Evolutionary conservation across 116 monocot genomes (phyloP).

Genomic region (Dioscorea cayenensis): DNA sequence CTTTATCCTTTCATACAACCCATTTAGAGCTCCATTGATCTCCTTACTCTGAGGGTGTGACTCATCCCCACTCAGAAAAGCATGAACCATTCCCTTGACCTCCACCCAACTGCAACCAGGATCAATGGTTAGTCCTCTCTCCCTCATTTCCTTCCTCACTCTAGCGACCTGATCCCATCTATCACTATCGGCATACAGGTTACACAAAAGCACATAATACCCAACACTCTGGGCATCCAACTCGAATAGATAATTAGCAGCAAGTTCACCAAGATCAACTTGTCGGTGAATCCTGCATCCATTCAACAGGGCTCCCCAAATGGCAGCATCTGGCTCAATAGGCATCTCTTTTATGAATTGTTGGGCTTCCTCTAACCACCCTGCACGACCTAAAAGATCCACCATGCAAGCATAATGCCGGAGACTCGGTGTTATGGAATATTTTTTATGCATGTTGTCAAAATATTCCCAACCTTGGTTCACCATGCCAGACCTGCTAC

Average conservation of each 20-base stretch:
- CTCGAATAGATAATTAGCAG: conserved; percentile 28
- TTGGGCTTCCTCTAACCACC: conserved; percentile 37
- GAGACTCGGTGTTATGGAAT: conserved; percentile 41
- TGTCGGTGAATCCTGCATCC: conserved; percentile 40
- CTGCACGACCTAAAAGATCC: conserved; percentile 54
- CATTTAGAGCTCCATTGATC: conserved; percentile 30
- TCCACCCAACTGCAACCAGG: conserved; percentile 63
- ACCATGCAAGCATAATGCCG: conserved; percentile 78
- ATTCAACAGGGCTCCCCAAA: conserved; percentile 60
- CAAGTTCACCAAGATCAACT: conserved; percentile 46
- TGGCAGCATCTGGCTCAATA: conserved; percentile 38
- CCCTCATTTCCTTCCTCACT: conserved; percentile 41
- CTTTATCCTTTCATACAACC: conserved; percentile 33
- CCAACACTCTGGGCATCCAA: conserved; percentile 25
- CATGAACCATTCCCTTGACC: conserved; percentile 43
- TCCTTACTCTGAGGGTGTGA: conserved; percentile 54
- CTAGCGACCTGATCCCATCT: conserved; percentile 42
- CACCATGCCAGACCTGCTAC: conserved; percentile 50
- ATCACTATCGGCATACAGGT: conserved; percentile 35
- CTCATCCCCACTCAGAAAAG: conserved; percentile 45
- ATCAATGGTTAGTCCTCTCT: conserved; percentile 38
- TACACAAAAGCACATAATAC: conserved; percentile 37
- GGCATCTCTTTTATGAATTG: conserved; percentile 46
- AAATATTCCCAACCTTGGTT: conserved; percentile 44
- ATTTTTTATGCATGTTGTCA: conserved; percentile 25